These are phyloP conservation scores for Mercurialis annua DNA, from an alignment of 345 rosid species.

Conservation along the genomic window DNA sequence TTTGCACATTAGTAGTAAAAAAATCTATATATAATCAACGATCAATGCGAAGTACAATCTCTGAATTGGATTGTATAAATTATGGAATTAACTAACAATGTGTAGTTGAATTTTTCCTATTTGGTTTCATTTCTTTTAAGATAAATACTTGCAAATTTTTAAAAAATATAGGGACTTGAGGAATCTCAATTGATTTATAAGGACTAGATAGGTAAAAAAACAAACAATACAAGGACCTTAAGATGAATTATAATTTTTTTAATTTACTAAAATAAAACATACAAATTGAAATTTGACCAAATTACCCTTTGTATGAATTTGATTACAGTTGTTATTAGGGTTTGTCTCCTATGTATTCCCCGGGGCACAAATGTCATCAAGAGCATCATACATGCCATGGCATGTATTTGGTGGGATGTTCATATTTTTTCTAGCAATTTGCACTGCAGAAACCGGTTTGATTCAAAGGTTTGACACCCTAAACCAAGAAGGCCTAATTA, in stretches of 20 bases:
- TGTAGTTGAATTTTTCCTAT: too few relatives aligned
- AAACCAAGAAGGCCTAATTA: conserved; percentile 37
- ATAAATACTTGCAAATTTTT: too few relatives aligned
- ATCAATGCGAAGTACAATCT: too few relatives aligned
- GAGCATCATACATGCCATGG: conserved; percentile 45
- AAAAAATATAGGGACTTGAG: too few relatives aligned
- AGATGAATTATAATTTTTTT: background rate
- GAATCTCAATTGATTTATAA: too few relatives aligned
- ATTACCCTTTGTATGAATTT: background rate
- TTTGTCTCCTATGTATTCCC: conserved; percentile 50
- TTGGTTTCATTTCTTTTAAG: too few relatives aligned
- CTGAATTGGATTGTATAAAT: too few relatives aligned
- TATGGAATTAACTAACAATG: too few relatives aligned
- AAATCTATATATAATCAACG: too few relatives aligned
- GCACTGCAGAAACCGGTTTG: conserved; percentile 48
- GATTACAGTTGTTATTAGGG: conserved; percentile 39
- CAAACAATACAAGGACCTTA: too few relatives aligned
- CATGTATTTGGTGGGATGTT: conserved; percentile 39
- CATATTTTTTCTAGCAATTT: conserved; percentile 38
- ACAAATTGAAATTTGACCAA: background rate
- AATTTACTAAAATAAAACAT: background rate
- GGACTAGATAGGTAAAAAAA: too few relatives aligned
- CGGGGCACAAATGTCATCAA: conserved; percentile 21
- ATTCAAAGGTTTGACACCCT: conserved; percentile 20
- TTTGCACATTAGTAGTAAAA: too few relatives aligned